Base-by-base conservation (phyloP, 139 green algal genomes). In the Coelastrella sp. region DNA sequence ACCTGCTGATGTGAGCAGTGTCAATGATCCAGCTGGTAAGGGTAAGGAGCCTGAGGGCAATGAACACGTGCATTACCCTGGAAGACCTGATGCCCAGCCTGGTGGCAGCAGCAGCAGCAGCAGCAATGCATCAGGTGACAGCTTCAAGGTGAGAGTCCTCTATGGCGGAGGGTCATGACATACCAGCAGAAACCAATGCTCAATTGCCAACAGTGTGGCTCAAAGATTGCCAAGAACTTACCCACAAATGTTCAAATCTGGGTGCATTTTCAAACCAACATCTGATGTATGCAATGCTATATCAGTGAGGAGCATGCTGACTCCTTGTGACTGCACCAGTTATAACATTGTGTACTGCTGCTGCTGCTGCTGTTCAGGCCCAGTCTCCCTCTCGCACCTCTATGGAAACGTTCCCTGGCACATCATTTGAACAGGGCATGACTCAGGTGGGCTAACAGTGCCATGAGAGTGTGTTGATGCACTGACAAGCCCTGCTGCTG, bases 1-100 rank as follows among this genome's bases (percentile, higher is more conserved):
- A 19, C 9, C 71, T 43, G 71, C 71, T 25, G 43, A 79, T 32
- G 53, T 51, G n/a, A 79, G 71, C 43, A 62, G 71, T 51, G 25
- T 79, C 41, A 79, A 79, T 62, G 43, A 62, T 34, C 71, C 41
- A 1, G 23, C 41, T 19, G 71, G 71, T 25, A 35, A 63, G 71
- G 71, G 41, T 3, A 11, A 23, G 2, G 41, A 79, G 71, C 15
- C 43, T 19, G 40, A 38, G 40, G 41, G 71, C 71, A 79, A 40
- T 40, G 71, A 60, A 11, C 71, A 62, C 27, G 71, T 63, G 71
- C 71, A 60, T 41, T 51, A 79, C 41, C 71, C 71, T 0, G 41
- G 71, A 11, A 63, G 71, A 17, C 71, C 41, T 63, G 71, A 60
- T 35, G 71, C 71, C 9, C 15, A 11, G 43, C 34, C 64, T 45